These are phyloP conservation scores for Mimosa bimucronata DNA, from an alignment of 306 rosid species.

Conservation along the genomic window DNA sequence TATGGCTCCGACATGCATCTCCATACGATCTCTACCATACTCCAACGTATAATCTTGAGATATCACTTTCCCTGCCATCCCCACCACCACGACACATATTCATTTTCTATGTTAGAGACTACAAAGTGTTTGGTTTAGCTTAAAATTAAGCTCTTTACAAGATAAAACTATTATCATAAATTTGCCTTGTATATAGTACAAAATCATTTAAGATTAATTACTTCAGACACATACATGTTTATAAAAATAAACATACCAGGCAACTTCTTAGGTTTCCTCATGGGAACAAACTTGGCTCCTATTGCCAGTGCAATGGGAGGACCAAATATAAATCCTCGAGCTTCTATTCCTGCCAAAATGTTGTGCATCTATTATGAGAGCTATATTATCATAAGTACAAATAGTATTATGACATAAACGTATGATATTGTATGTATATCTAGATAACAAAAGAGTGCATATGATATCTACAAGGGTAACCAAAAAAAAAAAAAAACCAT, in stretches of 20 bases:
- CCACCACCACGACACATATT: neutral
- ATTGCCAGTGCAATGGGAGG: constrained; percentile 77
- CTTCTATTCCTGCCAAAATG: constrained; percentile 57
- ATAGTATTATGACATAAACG: neutral
- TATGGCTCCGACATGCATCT: constrained; percentile 98
- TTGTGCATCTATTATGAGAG: neutral
- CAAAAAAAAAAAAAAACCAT: neutral
- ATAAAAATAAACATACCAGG: constrained; percentile 48
- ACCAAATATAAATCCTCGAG: constrained; percentile 71
- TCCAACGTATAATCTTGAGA: constrained; percentile 86
- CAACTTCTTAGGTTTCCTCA: constrained; percentile 68
- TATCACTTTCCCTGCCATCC: constrained; percentile 78
- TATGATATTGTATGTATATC: too few relatives aligned
- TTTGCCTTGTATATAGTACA: too few relatives aligned
- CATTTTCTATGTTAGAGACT: neutral
- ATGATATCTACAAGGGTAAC: too few relatives aligned
- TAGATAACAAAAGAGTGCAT: neutral
- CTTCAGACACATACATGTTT: too few relatives aligned
- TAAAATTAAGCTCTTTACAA: too few relatives aligned
- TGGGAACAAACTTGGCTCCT: constrained; percentile 70
- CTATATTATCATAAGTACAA: neutral
- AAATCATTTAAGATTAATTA: too few relatives aligned
- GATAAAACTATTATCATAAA: too few relatives aligned
- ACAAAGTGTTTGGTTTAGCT: too few relatives aligned
- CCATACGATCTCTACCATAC: constrained; percentile 89